phyloP scores from a whole-genome alignment of 2,329 filamentous ascomycete species.

The Talaromyces sp. region DNA sequence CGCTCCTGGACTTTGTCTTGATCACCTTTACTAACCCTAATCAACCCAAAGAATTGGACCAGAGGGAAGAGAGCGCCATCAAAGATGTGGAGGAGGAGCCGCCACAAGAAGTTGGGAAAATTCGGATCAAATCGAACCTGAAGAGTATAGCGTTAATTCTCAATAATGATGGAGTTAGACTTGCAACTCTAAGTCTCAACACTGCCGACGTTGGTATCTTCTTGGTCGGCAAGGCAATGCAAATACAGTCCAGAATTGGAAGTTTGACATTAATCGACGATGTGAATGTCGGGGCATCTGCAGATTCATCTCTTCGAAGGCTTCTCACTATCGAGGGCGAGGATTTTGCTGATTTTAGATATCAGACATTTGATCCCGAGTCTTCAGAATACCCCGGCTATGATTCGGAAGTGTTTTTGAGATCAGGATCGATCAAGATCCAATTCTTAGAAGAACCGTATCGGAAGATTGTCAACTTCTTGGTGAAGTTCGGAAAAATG shows the following conservation, averaged over 20 bases:
- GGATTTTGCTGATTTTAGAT: slow-evolving; percentile 93
- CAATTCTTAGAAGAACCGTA: slow-evolving; percentile 98
- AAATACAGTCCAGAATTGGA: slow-evolving; percentile 78
- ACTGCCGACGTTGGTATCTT: slow-evolving; percentile 90
- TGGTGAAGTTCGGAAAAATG: slow-evolving; percentile 99
- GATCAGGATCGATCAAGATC: slow-evolving; percentile 91
- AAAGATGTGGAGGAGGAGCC: slow-evolving; percentile 24
- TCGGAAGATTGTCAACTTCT: slow-evolving; percentile 94
- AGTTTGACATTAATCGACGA: slow-evolving; percentile 89
- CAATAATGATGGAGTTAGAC: slow-evolving; percentile 93
- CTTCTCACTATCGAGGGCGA: slow-evolving; percentile 93
- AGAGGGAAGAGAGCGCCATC: slow-evolving; percentile 26
- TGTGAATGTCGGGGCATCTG: slow-evolving; percentile 82
- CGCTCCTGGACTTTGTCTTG: slow-evolving; percentile 87
- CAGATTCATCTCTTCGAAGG: slow-evolving; percentile 74
- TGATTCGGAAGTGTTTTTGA: slow-evolving; percentile 83
- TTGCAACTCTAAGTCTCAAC: slow-evolving; percentile 88
- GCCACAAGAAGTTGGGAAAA: slow-evolving; percentile 59
- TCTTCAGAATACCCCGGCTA: slow-evolving; percentile 84
- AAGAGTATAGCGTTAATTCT: slow-evolving; percentile 91
- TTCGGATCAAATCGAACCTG: slow-evolving; percentile 87
- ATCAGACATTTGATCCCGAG: slow-evolving; percentile 84
- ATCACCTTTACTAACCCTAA: slow-evolving; percentile 75
- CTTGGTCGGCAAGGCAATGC: slow-evolving; percentile 79
- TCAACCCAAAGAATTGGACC: slow-evolving; percentile 38